phyloP scores from a whole-genome alignment of 371 early-diverging fungal species.

The Basidiobolus meristosporus region DNA sequence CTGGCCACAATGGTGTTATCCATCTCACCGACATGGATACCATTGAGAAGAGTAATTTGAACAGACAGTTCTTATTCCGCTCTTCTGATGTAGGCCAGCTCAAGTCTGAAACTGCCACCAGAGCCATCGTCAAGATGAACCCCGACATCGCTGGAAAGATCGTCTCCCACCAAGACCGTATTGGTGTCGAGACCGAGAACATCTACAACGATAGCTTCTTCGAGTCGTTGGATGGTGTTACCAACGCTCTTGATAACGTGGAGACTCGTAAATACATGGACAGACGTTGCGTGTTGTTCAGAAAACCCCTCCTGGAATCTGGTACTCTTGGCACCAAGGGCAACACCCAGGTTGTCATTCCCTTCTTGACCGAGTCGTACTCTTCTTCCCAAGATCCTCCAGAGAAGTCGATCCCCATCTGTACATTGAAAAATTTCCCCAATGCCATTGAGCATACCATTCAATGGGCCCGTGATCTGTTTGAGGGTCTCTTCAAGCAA shows the following conservation, averaged over 20 bases:
- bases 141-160: conserved; percentile 69
- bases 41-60: conserved; percentile 94
- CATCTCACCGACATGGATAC: conserved; percentile 99
- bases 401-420: conserved; percentile 97
- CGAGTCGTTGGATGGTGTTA: conserved; percentile 72
- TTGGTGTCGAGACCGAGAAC: conserved; percentile 91
- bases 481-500: conserved; percentile 86
- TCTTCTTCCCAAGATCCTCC: conserved; percentile 97
- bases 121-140: conserved; percentile 88
- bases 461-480: conserved; percentile 97
- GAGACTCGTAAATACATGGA: conserved; percentile 99
- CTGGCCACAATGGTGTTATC: conserved; percentile 68
- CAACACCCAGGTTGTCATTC: conserved; percentile 96
- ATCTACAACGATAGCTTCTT: conserved; percentile 95
- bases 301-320: conserved; percentile 93
- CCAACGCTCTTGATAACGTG: conserved; percentile 99
- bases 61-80: conserved; percentile 97
- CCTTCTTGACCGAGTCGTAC: conserved; percentile 95
- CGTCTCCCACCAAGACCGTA: conserved; percentile 80
- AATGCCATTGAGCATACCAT: conserved; percentile 99
- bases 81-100: conserved; percentile 80
- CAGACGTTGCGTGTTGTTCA: conserved; percentile 88
- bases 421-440: conserved; percentile 99
- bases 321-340: conserved; percentile 99
- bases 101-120: conserved; percentile 90